Percentiles rank a stretch among this genome's conserved stretches.
Conservation (phyloP, 108 stramenopile species). For the Fragilaria crotonensis region DNA sequence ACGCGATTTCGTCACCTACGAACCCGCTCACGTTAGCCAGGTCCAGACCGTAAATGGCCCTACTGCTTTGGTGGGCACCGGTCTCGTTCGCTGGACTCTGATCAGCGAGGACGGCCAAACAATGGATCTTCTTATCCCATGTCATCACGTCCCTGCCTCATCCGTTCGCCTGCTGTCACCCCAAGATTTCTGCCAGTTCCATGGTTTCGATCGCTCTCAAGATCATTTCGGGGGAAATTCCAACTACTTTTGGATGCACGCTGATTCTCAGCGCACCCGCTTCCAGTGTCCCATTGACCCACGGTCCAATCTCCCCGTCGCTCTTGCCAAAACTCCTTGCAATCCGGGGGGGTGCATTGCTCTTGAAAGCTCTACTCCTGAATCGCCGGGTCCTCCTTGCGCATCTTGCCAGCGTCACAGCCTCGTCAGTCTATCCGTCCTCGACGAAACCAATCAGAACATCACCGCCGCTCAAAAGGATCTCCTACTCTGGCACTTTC, state of each 20-base stretch:
- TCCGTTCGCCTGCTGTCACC: not conserved
- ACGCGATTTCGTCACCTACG: not conserved
- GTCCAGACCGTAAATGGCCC: not conserved
- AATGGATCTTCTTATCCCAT: not conserved
- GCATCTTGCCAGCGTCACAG: not conserved
- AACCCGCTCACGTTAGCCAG: not conserved
- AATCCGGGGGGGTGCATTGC: no score
- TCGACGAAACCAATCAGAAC: constrained; percentile 10
- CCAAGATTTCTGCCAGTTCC: not conserved
- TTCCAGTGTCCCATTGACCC: constrained; percentile 1
- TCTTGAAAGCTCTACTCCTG: not conserved
- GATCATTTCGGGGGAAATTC: not conserved
- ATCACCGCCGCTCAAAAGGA: constrained; percentile 4
- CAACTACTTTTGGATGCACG: not conserved
- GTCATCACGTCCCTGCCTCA: not conserved
- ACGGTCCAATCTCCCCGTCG: not conserved
- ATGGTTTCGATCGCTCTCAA: not conserved
- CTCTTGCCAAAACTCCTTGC: constrained; percentile 2
- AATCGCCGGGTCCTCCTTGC: not conserved
- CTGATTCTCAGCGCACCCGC: not conserved
- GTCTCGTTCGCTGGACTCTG: not conserved
- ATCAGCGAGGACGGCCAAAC: not conserved
- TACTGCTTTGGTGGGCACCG: not conserved
- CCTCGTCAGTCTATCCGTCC: not conserved
- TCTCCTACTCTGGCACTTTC: not conserved